Evolutionary conservation across 2,329 filamentous ascomycete species (phyloP), one percentile per base, ranked within the genome.

Genomic region (Nigrospora sphaerica): DNA sequence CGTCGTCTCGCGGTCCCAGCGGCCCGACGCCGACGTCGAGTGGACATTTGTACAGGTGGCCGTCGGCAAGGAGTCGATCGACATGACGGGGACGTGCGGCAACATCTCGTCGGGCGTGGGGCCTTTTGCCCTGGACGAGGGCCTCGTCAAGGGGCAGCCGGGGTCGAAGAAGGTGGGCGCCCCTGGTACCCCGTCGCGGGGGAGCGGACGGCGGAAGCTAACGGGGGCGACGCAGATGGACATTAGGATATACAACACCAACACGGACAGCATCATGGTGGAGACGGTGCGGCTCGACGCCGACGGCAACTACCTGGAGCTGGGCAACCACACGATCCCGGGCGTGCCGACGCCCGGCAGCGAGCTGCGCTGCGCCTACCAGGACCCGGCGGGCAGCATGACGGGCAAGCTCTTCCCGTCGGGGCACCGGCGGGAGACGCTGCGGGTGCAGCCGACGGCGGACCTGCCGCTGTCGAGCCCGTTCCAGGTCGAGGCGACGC

Each of bases 1-100:
- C 52, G 68, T 85, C 1, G 72, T 85, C 1, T 69, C 68, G 2
- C 57, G 55, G 0, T 63, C 62, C 0, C 34, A 17, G 52, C 62
- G 46, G 58, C 70, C 62, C 1, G 73, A 69, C 16, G 69, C 69
- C 2, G 74, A 84, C 49, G 66, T 84, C 10, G 77, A 83, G 42
- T 84, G 78, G 53, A 84, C 80, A 0, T 85, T 85, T 53, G 73
- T 81, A 0, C 78, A 80, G 41, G 67, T 84, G 2, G 78, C 77
- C 0, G 72, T 84, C 41, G 73, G 76, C 18, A 71, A 74, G 42
- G 69, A 69, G 5, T 65, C 70, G 10, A 68, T 83, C 2, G 80
- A 84, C 50, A 68, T 78, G 36, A 74, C 73, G 0, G 77, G 80
- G 2, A 85, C 82, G 48, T 83, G 80, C 53, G 80, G 80, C 5